Percentiles rank a stretch among this genome's conserved stretches.
Evolutionary conservation across 768 basidiomycete species (phyloP).

Genomic region (Suillus clintonianus): DNA sequence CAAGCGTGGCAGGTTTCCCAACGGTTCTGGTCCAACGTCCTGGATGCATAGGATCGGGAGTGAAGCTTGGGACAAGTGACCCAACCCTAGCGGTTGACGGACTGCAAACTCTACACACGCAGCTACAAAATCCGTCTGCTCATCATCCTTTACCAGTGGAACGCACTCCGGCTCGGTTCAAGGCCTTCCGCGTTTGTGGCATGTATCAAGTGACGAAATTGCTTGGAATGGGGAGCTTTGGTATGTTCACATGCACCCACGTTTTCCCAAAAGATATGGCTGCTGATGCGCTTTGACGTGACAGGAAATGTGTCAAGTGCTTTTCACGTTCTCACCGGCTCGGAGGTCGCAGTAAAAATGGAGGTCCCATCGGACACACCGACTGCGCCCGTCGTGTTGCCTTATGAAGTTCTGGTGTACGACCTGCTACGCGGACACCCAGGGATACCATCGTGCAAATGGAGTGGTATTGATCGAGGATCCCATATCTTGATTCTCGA

Average conservation of each 20-base stretch:
- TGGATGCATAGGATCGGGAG: background rate
- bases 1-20: background rate
- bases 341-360: slow-evolving; percentile 20
- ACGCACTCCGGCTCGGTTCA: background rate
- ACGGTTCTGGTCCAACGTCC: background rate
- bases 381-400: slow-evolving; percentile 3
- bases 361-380: background rate
- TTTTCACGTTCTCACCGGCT: slow-evolving; percentile 12
- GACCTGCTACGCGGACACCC: slow-evolving; percentile 9
- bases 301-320: slow-evolving; percentile 12
- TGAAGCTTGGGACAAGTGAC: background rate
- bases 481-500: slow-evolving; percentile 21
- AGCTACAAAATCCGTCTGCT: background rate
- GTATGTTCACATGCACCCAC: background rate
- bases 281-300: background rate
- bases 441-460: slow-evolving; percentile 15
- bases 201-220: background rate
- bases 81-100: background rate
- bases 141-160: background rate
- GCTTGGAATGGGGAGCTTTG: slow-evolving; percentile 7
- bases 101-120: background rate
- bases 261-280: background rate
- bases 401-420: slow-evolving; percentile 19
- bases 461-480: slow-evolving; percentile 11
- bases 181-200: background rate